These are phyloP conservation scores for Umbilicaria muhlenbergii DNA, from an alignment of 495 filamentous ascomycete genomes.

Conservation along the genomic window DNA sequence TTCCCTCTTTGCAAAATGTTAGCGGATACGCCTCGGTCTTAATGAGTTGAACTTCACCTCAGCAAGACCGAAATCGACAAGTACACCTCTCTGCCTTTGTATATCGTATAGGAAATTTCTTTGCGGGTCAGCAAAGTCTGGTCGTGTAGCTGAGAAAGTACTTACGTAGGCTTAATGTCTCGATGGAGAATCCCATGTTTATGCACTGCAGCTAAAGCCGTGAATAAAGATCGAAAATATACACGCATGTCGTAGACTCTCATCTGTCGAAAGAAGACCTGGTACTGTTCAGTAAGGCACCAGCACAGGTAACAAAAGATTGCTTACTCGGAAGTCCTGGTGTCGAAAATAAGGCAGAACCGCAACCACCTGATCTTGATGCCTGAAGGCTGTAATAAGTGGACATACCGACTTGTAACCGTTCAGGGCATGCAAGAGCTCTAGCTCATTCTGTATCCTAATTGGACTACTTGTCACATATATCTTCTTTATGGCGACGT, in stretches of 20 bases:
- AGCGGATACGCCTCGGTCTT: not conserved
- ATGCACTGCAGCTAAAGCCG: conserved; percentile 72
- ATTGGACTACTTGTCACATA: conserved; percentile 90
- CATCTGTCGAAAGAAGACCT: conserved; percentile 81
- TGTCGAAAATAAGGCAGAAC: conserved; percentile 92
- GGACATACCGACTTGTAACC: conserved; percentile 77
- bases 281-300: conserved; percentile 1
- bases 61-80: conserved; percentile 93
- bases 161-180: conserved; percentile 92
- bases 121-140: not conserved
- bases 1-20: conserved; percentile 27
- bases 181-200: conserved; percentile 73
- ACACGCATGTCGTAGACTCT: conserved; percentile 66
- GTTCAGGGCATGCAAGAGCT: conserved; percentile 81
- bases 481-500: conserved; percentile 96
- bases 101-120: conserved; percentile 93
- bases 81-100: conserved; percentile 60
- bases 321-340: conserved; percentile 62
- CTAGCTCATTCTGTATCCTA: conserved; percentile 92
- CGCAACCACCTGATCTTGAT: conserved; percentile 87
- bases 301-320: not conserved
- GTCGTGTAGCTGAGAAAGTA: not conserved
- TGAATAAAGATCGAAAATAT: conserved; percentile 82
- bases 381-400: conserved; percentile 86
- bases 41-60: conserved; percentile 29